These are phyloP conservation scores for Coleophoma cylindrospora DNA, from an alignment of 2,329 filamentous ascomycete species.

Conservation along the genomic window DNA sequence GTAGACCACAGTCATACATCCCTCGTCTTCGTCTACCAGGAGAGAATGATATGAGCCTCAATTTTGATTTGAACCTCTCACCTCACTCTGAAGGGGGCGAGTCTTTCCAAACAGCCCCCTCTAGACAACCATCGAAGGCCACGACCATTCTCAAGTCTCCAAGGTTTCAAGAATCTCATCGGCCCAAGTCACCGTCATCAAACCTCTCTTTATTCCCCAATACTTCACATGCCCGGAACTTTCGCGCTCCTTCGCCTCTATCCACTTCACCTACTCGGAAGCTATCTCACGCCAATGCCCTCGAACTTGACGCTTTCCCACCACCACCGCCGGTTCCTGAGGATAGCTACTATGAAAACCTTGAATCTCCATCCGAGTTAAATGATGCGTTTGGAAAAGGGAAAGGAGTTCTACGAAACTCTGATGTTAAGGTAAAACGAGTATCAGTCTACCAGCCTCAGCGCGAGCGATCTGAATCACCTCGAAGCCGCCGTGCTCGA, in stretches of 20 bases:
- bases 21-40: constrained; percentile 12
- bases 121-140: too few species aligned
- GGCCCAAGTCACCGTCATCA: neutral
- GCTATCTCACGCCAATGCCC: neutral
- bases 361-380: neutral
- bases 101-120: too few species aligned
- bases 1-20: constrained; percentile 12
- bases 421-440: constrained; percentile 4
- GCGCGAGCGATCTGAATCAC: constrained; percentile 8
- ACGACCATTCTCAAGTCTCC: too few species aligned
- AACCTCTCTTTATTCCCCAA: constrained; percentile 1
- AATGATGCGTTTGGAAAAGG: neutral
- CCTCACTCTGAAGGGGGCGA: constrained; percentile 7
- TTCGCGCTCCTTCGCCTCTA: neutral
- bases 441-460: constrained; percentile 8
- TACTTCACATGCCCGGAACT: neutral
- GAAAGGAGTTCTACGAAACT: constrained; percentile 5
- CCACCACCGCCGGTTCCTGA: neutral
- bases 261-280: neutral
- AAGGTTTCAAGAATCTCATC: too few species aligned
- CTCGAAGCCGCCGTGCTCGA: neutral
- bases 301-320: neutral
- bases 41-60: neutral
- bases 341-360: neutral
- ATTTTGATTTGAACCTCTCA: neutral